Conservation (phyloP, 257 asterid genomes). For the Gardenia jasminoides region DNA sequence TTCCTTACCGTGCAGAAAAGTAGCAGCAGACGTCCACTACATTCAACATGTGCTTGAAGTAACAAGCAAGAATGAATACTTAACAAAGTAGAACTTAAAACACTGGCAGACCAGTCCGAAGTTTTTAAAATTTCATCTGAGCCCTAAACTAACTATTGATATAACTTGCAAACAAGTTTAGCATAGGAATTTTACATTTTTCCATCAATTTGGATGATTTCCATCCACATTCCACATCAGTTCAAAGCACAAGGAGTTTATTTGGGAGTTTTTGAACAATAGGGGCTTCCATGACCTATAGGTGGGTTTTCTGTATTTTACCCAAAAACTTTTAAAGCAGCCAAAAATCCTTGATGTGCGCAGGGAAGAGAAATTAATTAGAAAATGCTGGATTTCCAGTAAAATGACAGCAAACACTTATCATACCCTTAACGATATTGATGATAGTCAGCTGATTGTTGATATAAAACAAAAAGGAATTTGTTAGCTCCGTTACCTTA, state of each 20-base stretch:
- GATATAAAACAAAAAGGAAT: neutral
- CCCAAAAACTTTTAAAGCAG: neutral
- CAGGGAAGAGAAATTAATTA: neutral
- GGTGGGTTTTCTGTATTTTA: too few species aligned
- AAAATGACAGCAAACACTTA: neutral
- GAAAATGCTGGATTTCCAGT: neutral
- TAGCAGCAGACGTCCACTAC: neutral
- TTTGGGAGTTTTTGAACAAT: too few species aligned
- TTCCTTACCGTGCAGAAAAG: neutral
- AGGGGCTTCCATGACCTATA: too few species aligned
- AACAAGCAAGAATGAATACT: neutral
- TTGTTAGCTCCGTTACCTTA: neutral
- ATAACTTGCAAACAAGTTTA: too few species aligned
- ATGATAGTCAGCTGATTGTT: neutral
- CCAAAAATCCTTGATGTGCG: neutral
- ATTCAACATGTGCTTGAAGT: neutral
- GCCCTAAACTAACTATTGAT: too few species aligned
- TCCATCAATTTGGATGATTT: too few species aligned
- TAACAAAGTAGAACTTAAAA: neutral
- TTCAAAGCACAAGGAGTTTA: too few species aligned
- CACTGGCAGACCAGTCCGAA: neutral
- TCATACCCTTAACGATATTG: neutral
- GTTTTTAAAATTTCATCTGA: too few species aligned
- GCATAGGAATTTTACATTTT: too few species aligned
- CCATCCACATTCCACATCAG: too few species aligned